Base-by-base conservation (phyloP, 805 yeast species). In the Ogataea chonburiensis region DNA sequence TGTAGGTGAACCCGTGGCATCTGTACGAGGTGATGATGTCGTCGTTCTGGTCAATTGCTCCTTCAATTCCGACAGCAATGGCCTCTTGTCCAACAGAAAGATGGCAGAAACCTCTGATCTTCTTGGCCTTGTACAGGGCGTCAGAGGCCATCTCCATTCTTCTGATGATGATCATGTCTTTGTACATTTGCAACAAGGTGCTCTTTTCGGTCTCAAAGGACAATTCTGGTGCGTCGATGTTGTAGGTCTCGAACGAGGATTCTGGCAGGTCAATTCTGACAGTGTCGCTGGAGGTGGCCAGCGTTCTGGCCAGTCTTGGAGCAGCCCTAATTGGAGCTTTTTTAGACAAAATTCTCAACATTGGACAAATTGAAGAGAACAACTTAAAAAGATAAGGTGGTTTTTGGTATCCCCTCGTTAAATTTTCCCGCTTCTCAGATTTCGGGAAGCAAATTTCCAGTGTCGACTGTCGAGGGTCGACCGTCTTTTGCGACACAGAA, bases 91-190 rank as follows among this genome's bases (percentile, higher is more conserved):
- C 98, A 47, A 86, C 88, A 10, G 96, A 86, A 71, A 93, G 78
- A 68, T 93, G 98, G 71, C 98, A 93, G 81, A 93, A 93, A 55
- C 98, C 98, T 73, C 98, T 80, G 60, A 93, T 89, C 71, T 91
- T 88, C 75, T 93, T 93, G 57, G 98, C 96, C 74, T 93, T 93
- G 75, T 93, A 93, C 49, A 93, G 73, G 20, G 97, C 98, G 64
- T 93, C 98, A 45, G 98, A 80, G 26, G 96, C 95, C 96, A 93
- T 91, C 73, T 93, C 98, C 93, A 93, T 81, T 70, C 98, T 85
- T 76, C 95, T 81, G 62, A 91, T 80, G 50, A 82, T 68, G 51
- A 83, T 79, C 98, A 93, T 89, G 63, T 91, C 95, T 70, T 87
- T 85, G 79, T 89, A 93, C 96, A 93, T 87, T 60, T 88, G 79